Conservation (phyloP, 202 grass and related monocot species). For the Zizania palustris region DNA sequence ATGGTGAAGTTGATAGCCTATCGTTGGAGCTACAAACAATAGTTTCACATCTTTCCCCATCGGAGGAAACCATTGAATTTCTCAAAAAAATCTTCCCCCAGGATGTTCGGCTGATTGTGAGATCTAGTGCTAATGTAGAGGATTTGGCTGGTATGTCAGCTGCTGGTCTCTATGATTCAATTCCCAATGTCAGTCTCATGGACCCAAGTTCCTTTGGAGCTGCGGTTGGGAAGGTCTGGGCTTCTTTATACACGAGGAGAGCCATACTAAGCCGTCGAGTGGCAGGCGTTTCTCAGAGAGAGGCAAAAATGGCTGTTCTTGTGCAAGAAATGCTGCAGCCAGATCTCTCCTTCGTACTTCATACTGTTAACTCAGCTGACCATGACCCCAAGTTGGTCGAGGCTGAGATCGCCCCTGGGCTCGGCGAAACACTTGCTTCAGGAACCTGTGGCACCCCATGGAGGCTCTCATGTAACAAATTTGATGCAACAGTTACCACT, state of each 20-base stretch:
- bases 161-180: slow-evolving; percentile 88
- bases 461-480: slow-evolving; percentile 78
- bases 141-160: slow-evolving; percentile 98
- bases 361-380: slow-evolving; percentile 72
- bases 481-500: slow-evolving; percentile 63
- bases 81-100: slow-evolving; percentile 55
- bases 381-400: slow-evolving; percentile 68
- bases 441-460: slow-evolving; percentile 93
- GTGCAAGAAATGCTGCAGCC: slow-evolving; percentile 90
- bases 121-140: slow-evolving; percentile 96
- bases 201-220: slow-evolving; percentile 60
- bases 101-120: slow-evolving; percentile 74
- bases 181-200: slow-evolving; percentile 81
- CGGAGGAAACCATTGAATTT: slow-evolving; percentile 57
- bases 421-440: slow-evolving; percentile 88
- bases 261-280: slow-evolving; percentile 80
- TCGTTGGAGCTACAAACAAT: slow-evolving; percentile 65
- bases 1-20: slow-evolving; percentile 76
- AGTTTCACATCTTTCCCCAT: slow-evolving; percentile 59
- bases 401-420: slow-evolving; percentile 77
- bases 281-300: slow-evolving; percentile 72
- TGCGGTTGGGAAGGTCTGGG: slow-evolving; percentile 72
- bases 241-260: slow-evolving; percentile 90
- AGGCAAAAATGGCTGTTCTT: slow-evolving; percentile 85
- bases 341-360: slow-evolving; percentile 89